Evolutionary conservation across 2,329 filamentous ascomycete species (phyloP).

Genomic region (Fusarium sp.): DNA sequence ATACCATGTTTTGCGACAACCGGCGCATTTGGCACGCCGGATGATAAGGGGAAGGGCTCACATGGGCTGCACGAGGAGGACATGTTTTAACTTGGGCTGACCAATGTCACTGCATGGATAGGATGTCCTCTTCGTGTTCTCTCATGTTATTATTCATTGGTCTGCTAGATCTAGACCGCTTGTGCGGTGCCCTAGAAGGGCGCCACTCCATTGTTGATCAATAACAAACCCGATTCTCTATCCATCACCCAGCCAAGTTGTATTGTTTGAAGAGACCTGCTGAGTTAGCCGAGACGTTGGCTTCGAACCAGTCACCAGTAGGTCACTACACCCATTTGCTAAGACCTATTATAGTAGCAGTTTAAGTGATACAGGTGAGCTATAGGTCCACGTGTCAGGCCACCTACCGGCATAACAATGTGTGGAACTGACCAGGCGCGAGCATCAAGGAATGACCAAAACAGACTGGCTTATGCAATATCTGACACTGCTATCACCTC

Average conservation of each 20-base stretch:
- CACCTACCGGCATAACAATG: neutral
- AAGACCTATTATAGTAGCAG: neutral
- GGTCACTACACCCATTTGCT: neutral
- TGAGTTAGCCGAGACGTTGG: neutral
- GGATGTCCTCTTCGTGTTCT: constrained; percentile 11
- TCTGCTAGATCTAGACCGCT: constrained; percentile 12
- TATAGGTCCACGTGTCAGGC: neutral
- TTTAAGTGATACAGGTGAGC: neutral
- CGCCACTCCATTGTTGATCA: constrained; percentile 12
- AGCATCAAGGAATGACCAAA: neutral
- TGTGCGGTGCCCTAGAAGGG: constrained; percentile 13
- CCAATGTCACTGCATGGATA: constrained; percentile 17
- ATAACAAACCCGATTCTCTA: constrained; percentile 6
- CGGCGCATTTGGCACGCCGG: constrained; percentile 19
- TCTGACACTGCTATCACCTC: neutral
- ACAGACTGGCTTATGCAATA: neutral
- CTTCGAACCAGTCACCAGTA: neutral
- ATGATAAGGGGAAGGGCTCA: neutral
- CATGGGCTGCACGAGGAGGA: constrained; percentile 1
- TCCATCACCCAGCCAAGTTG: too few species aligned
- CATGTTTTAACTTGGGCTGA: constrained; percentile 14
- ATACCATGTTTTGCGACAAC: constrained; percentile 30
- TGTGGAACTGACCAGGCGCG: neutral
- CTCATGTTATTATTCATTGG: constrained; percentile 5
- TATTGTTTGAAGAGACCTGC: neutral